phyloP scores from a whole-genome alignment of 805 yeast genomes.

The Kuraishia piskuri region DNA sequence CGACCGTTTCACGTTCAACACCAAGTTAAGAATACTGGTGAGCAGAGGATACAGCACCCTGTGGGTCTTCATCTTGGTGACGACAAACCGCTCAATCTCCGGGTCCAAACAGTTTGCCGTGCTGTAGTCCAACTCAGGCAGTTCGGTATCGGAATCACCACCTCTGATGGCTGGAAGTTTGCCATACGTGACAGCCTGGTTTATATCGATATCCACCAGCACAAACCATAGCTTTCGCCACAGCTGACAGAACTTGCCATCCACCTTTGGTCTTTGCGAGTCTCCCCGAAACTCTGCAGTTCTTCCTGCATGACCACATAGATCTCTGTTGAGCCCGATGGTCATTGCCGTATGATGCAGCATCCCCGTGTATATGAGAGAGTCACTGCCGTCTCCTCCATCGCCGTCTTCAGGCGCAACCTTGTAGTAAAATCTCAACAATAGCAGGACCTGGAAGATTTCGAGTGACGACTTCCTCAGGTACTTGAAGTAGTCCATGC shows the following conservation, averaged over 20 bases:
- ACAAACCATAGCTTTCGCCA: constrained; percentile 23
- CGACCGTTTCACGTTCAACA: constrained; percentile 11
- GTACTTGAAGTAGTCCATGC: constrained; percentile 30
- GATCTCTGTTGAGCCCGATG: constrained; percentile 38
- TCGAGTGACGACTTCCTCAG: constrained; percentile 30
- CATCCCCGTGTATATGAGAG: constrained; percentile 27
- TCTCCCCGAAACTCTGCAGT: constrained; percentile 4
- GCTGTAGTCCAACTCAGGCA: constrained; percentile 8
- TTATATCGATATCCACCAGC: constrained; percentile 14
- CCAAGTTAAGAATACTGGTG: constrained; percentile 11
- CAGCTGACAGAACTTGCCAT: constrained; percentile 12
- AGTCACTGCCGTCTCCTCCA: constrained; percentile 33
- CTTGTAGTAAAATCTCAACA: constrained; percentile 29
- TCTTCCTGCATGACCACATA: constrained; percentile 8
- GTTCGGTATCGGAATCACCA: constrained; percentile 10
- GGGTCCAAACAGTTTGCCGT: constrained; percentile 9
- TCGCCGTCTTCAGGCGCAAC: constrained; percentile 44
- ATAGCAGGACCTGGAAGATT: constrained; percentile 32
- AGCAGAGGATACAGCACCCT: constrained; percentile 10
- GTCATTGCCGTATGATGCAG: constrained; percentile 30
- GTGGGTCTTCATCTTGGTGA: constrained; percentile 12
- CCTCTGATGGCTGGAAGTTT: constrained; percentile 11
- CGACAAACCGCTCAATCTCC: constrained; percentile 13
- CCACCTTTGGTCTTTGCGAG: constrained; percentile 2
- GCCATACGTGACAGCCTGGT: constrained; percentile 14